Percentiles rank a stretch among this genome's conserved stretches.
Evolutionary conservation across 306 rosid species (phyloP).

Genomic region (Hippophae gyantsensis): DNA sequence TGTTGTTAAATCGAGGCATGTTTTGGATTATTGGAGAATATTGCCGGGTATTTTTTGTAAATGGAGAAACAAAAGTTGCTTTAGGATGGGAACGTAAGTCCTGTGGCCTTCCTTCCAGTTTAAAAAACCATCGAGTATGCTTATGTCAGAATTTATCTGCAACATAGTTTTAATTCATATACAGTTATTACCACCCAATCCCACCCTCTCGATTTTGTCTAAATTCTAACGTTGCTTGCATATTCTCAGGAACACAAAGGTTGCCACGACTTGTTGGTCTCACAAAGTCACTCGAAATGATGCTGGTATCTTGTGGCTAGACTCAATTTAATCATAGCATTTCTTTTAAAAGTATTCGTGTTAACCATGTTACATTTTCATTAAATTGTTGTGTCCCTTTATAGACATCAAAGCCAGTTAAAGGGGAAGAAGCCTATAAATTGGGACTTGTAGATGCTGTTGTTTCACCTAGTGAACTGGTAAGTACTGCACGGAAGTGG

Average conservation of each 20-base stretch:
- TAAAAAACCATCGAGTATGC: too few species aligned
- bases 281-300: slow-evolving; percentile 86
- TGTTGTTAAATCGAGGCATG: too few species aligned
- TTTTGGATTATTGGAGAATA: too few species aligned
- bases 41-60: too few species aligned
- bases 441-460: slow-evolving; percentile 91
- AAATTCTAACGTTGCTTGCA: neutral
- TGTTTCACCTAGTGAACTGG: slow-evolving; percentile 58
- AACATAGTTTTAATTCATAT: neutral
- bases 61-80: too few species aligned
- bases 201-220: too few species aligned
- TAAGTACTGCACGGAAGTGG: slow-evolving; percentile 71
- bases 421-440: slow-evolving; percentile 70
- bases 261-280: slow-evolving; percentile 99
- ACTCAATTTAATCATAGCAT: slow-evolving; percentile 3
- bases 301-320: slow-evolving; percentile 50
- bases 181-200: slow-evolving; percentile 5
- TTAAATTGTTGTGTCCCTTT: slow-evolving; percentile 13
- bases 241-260: slow-evolving; percentile 79
- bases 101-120: too few species aligned
- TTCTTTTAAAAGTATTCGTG: neutral
- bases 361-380: slow-evolving; percentile 6
- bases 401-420: slow-evolving; percentile 75
- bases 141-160: too few species aligned
- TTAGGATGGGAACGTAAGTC: too few species aligned